Conservation (phyloP, 2,329 filamentous ascomycete genomes). For the Ophiostoma triangulosporum region DNA sequence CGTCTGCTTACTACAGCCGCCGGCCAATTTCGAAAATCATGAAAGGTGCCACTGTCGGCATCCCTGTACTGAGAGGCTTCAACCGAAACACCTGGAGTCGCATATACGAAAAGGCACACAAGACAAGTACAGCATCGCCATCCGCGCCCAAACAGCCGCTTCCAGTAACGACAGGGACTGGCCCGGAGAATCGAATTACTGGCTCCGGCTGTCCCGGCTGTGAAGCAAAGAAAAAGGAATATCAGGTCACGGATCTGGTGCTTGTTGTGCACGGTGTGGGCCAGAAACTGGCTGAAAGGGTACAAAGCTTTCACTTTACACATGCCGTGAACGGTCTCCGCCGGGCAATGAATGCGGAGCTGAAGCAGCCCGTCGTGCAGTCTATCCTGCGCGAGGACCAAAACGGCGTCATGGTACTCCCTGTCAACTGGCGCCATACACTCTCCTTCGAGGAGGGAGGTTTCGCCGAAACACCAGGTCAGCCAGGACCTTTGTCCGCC, state of each 20-base stretch:
- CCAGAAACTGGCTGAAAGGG: conserved; percentile 85
- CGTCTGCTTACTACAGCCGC: conserved; percentile 73
- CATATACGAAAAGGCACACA: conserved; percentile 36
- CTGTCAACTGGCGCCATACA: conserved; percentile 84
- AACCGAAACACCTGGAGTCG: conserved; percentile 64
- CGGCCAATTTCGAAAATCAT: conserved; percentile 72
- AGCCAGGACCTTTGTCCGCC: conserved; percentile 37
- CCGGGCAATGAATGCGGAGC: conserved; percentile 71
- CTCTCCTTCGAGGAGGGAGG: conserved; percentile 76
- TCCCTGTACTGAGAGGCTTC: conserved; percentile 83
- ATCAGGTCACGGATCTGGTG: conserved; percentile 72
- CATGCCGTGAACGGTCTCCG: conserved; percentile 89
- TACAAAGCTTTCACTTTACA: conserved; percentile 95
- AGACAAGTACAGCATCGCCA: conserved; percentile 16
- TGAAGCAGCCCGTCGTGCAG: conserved; percentile 61
- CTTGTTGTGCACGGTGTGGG: conserved; percentile 92
- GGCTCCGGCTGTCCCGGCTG: conserved; percentile 40
- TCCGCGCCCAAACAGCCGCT: neutral
- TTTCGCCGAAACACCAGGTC: conserved; percentile 23
- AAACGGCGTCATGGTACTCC: conserved; percentile 85
- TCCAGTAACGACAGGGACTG: neutral
- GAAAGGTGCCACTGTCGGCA: conserved; percentile 69
- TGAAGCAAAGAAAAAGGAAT: conserved; percentile 46
- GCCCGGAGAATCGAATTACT: neutral
- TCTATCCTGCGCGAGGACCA: conserved; percentile 61